Base-by-base conservation (phyloP, 106 monocot species). In the Dioscorea zingiberensis region DNA sequence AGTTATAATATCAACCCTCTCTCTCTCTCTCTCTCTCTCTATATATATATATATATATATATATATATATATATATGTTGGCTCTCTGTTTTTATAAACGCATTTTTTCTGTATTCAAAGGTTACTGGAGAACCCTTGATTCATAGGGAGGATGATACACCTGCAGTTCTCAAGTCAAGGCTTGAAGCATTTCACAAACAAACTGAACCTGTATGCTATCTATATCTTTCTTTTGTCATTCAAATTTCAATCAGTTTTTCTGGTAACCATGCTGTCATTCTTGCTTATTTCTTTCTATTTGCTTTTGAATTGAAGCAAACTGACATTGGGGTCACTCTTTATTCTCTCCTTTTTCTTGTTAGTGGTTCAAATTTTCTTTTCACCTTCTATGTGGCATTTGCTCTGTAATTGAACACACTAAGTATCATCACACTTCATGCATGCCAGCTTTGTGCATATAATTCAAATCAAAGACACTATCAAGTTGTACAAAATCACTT, bases 111-210 rank as follows among this genome's bases (percentile, higher is more conserved):
- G 4, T 51, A 7, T 51, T 18, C 4, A 32, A 71, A 97, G 95
- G 83, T 91, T 27, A 83, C 95, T 24, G 91, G 91, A 62, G 95
- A 97, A 56, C 85, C 85, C 13, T 74, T 97, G 75, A 88, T 91
- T 74, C 95, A 97, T 54, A 83, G 95, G 60, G 91, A 85, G 73
- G 95, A 95, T 73, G 95, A 95, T 76, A 95, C 87, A 45, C 91
- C 91, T 10, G 83, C 73, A 48, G 95, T 95, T 63, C 87, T 95
- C 16, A 91, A 77, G 55, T 95, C 95, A 29, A 91, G 95, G 74
- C 85, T 95, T 57, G 95, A 97, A 79, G 83, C 91, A 71, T 97
- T 97, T 74, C 95, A 97, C 68, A 65, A 67, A 63, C 95, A 97
- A 78, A 97, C 95, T 49, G 83, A 91, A 71, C 95, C 95, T 61